Percentiles rank a stretch among this genome's conserved stretches.
Evolutionary conservation across 768 basidiomycete genomes (phyloP).

Genomic region (Phlegmacium glaucopus): DNA sequence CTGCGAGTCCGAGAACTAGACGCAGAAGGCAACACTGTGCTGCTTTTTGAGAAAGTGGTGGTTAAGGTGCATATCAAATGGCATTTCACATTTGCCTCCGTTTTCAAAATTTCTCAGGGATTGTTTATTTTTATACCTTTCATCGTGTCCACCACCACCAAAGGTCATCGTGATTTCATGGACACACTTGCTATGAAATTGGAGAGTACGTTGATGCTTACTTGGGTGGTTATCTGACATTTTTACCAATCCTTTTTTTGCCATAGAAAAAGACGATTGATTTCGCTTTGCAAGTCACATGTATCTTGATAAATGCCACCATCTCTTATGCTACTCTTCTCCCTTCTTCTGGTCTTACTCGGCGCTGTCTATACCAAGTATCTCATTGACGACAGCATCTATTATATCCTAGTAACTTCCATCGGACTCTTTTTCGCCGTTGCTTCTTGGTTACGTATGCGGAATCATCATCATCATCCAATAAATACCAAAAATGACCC

Average conservation of each 20-base stretch:
- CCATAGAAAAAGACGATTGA: too few species aligned
- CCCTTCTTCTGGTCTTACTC: not conserved
- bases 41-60: conserved; percentile 23
- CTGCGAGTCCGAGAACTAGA: conserved; percentile 12
- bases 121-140: conserved; percentile 33
- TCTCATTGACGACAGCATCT: not conserved
- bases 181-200: conserved; percentile 20
- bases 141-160: conserved; percentile 26
- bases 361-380: not conserved
- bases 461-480: conserved; percentile 7
- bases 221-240: too few species aligned
- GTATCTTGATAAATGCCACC: not conserved
- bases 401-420: not conserved
- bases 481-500: conserved; percentile 42
- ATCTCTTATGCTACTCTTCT: not conserved
- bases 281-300: too few species aligned
- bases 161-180: conserved; percentile 24
- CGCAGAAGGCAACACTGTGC: conserved; percentile 13
- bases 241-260: too few species aligned
- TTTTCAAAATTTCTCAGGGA: conserved; percentile 16
- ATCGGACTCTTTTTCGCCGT: conserved; percentile 4
- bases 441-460: conserved; percentile 2
- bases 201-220: not conserved
- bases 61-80: conserved; percentile 23
- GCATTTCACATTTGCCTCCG: not conserved